These are phyloP conservation scores for Scorias spongiosa DNA, from an alignment of 2,329 filamentous ascomycete species.

Conservation along the genomic window DNA sequence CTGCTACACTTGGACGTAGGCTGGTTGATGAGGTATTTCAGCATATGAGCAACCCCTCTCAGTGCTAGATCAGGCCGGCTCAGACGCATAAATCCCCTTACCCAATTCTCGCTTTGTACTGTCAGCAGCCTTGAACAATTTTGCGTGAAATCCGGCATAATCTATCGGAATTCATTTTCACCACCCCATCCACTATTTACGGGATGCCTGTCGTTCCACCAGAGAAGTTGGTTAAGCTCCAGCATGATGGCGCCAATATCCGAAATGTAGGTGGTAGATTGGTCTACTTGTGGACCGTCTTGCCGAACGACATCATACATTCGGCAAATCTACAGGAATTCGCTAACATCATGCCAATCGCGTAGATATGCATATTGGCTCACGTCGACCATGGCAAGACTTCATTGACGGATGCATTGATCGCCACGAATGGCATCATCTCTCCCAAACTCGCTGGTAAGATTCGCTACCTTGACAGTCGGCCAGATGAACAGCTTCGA, in stretches of 20 bases:
- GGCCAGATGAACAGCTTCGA: conserved; percentile 86
- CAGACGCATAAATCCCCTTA: too few relatives aligned
- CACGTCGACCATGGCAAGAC: conserved; percentile 99
- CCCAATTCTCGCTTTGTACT: too few relatives aligned
- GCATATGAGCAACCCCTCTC: too few relatives aligned
- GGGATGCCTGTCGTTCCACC: conserved; percentile 83
- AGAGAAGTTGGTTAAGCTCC: conserved; percentile 79
- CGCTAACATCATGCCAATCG: neutral
- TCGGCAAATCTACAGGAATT: neutral
- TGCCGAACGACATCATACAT: too few relatives aligned
- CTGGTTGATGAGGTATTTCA: too few relatives aligned
- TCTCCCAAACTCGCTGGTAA: conserved; percentile 95
- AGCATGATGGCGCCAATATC: conserved; percentile 74
- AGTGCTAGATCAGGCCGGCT: too few relatives aligned
- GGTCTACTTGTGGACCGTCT: too few relatives aligned
- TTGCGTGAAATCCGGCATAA: too few relatives aligned
- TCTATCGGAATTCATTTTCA: too few relatives aligned
- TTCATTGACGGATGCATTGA: conserved; percentile 84
- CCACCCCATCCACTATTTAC: conserved; percentile 4
- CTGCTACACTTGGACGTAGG: too few relatives aligned
- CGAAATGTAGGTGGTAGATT: conserved; percentile 56
- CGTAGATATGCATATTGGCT: conserved; percentile 71
- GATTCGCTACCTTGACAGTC: conserved; percentile 91
- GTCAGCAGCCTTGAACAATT: too few relatives aligned
- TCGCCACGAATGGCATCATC: conserved; percentile 98